These are phyloP conservation scores for Cladosporium cucumerinum DNA, from an alignment of 2,329 filamentous ascomycete species.

Conservation along the genomic window DNA sequence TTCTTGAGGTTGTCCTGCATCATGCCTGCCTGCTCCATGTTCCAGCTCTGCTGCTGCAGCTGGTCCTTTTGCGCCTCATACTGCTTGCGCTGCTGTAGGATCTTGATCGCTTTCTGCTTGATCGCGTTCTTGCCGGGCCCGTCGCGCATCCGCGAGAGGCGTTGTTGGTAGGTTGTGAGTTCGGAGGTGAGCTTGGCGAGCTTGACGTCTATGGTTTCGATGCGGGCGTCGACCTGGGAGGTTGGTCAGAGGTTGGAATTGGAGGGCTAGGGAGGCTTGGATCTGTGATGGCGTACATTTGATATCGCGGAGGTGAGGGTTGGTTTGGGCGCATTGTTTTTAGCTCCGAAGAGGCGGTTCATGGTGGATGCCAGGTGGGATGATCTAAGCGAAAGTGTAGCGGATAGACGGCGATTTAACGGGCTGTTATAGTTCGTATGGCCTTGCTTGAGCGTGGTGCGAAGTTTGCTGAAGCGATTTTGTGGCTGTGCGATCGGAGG, in stretches of 20 bases:
- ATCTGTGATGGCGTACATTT: slow-evolving; percentile 56
- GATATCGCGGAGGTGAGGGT: slow-evolving; percentile 78
- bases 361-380: slow-evolving; percentile 48
- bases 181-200: slow-evolving; percentile 89
- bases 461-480: not conserved
- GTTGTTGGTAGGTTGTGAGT: slow-evolving; percentile 80
- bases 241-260: slow-evolving; percentile 3
- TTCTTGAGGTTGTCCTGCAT: slow-evolving; percentile 99
- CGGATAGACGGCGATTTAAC: not conserved
- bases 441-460: not conserved
- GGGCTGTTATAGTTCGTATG: not conserved
- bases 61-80: slow-evolving; percentile 94
- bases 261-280: not conserved
- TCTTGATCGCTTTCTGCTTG: slow-evolving; percentile 89
- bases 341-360: slow-evolving; percentile 94
- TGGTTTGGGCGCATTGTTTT: slow-evolving; percentile 82
- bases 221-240: slow-evolving; percentile 67
- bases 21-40: slow-evolving; percentile 97
- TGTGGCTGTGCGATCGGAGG: not conserved
- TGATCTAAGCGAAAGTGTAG: not conserved
- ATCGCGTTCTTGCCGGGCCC: slow-evolving; percentile 90
- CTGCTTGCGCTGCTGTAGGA: slow-evolving; percentile 87
- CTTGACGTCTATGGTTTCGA: slow-evolving; percentile 89
- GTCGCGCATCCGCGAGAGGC: slow-evolving; percentile 88
- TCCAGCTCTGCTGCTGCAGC: slow-evolving; percentile 91